phyloP scores from a whole-genome alignment of 192 early-diverging fungal genomes.

The Helicostylum pulchrum region DNA sequence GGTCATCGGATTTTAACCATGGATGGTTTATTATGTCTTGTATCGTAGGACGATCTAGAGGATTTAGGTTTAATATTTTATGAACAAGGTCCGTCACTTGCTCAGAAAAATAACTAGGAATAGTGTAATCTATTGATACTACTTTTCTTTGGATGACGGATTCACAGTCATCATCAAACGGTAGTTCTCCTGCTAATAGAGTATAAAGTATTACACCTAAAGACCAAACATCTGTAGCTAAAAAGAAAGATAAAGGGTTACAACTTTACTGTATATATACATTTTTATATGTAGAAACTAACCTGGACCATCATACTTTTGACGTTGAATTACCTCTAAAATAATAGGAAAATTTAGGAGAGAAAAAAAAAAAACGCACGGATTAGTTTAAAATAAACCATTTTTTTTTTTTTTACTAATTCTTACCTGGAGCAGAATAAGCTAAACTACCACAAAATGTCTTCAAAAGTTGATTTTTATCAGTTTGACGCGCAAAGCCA shows the following conservation, averaged over 20 bases:
- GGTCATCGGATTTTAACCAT: slow-evolving; percentile 38
- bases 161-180: slow-evolving; percentile 83
- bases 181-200: slow-evolving; percentile 74
- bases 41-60: slow-evolving; percentile 57
- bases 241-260: background rate
- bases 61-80: slow-evolving; percentile 63
- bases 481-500: slow-evolving; percentile 65
- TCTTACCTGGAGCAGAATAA: slow-evolving; percentile 73
- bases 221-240: slow-evolving; percentile 88
- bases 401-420: background rate
- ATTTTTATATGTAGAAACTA: slow-evolving; percentile 6
- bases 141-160: slow-evolving; percentile 65
- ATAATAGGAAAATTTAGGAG: background rate
- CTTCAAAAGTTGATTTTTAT: slow-evolving; percentile 55
- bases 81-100: slow-evolving; percentile 55
- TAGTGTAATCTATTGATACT: slow-evolving; percentile 64
- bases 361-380: background rate
- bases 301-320: slow-evolving; percentile 79
- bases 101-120: slow-evolving; percentile 58
- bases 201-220: slow-evolving; percentile 91
- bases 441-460: slow-evolving; percentile 65
- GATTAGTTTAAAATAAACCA: background rate
- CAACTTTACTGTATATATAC: slow-evolving; percentile 31
- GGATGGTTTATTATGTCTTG: slow-evolving; percentile 64
- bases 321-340: slow-evolving; percentile 68